Evolutionary conservation across 768 basidiomycete genomes (phyloP), one percentile per base, ranked within the genome.

Genomic region (Dioszegia crocea): DNA sequence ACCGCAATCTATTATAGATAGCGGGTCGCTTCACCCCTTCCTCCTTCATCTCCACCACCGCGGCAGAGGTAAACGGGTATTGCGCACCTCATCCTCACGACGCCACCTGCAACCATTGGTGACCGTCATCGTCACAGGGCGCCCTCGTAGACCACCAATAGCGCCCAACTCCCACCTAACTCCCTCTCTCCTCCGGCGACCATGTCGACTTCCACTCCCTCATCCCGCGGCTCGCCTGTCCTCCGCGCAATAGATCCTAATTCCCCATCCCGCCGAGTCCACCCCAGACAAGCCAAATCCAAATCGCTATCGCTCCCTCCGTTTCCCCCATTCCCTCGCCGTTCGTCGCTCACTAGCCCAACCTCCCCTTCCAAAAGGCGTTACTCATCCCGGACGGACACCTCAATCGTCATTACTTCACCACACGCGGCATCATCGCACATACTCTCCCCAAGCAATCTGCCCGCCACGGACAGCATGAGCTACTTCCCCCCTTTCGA

Each of bases 401-500:
- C 29, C n/a, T 23, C 29, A 41, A 4, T 19, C 47, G 16, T 48
- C 24, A 27, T 19, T 24, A 17, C n/a, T 23, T 43, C 50, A 16
- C 31, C 46, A 51, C 19, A 31, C 27, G 52, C 23, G 14, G 33
- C 10, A 16, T 38, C 17, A n/a, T 29, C 30, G 10, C 59, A 46
- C n/a, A 23, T 59, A 10, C 43, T 62, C n/a, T 64, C 64, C 8
- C 69, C 69, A 0, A 67, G 66, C 2, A 55, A 61, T 17, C 54
- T 71, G 21, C 69, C 69, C 14, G 33, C 54, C 2, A 71, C 66
- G 4, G 56, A 65, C 38, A 48, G 44, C n/a, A 54, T 71, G 26
- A 67, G 66, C 9, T 71, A 67, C 45, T 71, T 71, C 47, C 69
- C 69, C 5, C 69, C 69, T 1, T 71, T 71, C 50, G 69, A 71